Conservation (phyloP, 2,329 filamentous ascomycete species). For the Allantophomopsis lycopodina region DNA sequence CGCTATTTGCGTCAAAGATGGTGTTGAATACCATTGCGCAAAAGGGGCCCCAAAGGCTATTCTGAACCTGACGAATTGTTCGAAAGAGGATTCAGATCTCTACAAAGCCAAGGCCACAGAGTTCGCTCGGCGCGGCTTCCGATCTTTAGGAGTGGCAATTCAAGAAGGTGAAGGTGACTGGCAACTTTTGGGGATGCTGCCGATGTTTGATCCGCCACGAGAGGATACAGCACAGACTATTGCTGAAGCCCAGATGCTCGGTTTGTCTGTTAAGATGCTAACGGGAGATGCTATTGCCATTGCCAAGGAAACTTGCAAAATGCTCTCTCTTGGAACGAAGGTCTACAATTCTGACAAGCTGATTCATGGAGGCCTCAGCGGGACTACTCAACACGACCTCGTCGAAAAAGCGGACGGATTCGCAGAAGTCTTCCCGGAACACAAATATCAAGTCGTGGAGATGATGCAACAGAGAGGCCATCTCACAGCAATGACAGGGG, state of each 20-base stretch:
- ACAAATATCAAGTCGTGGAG: slow-evolving; percentile 92
- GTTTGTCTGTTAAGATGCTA: slow-evolving; percentile 70
- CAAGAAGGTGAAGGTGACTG: slow-evolving; percentile 61
- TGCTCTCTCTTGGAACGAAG: slow-evolving; percentile 67
- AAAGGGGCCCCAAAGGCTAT: slow-evolving; percentile 71
- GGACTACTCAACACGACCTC: slow-evolving; percentile 61
- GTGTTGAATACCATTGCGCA: slow-evolving; percentile 57
- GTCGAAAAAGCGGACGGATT: slow-evolving; percentile 86
- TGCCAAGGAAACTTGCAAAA: slow-evolving; percentile 72
- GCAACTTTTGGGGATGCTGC: slow-evolving; percentile 63
- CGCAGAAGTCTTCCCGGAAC: slow-evolving; percentile 86
- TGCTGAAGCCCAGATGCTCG: slow-evolving; percentile 60
- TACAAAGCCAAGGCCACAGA: slow-evolving; percentile 64
- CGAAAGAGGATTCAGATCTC: slow-evolving; percentile 45
- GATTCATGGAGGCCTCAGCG: slow-evolving; percentile 61
- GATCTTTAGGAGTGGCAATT: slow-evolving; percentile 65
- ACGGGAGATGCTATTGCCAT: slow-evolving; percentile 71
- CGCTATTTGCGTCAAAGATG: slow-evolving; percentile 52
- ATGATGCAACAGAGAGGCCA: slow-evolving; percentile 89
- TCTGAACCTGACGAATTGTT: slow-evolving; percentile 54
- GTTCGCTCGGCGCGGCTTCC: slow-evolving; percentile 69
- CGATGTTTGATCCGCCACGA: slow-evolving; percentile 70
- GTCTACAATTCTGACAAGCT: slow-evolving; percentile 71
- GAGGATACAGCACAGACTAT: slow-evolving; percentile 70
- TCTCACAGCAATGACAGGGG: slow-evolving; percentile 91